Evolutionary conservation across 129 eudicot genomes (phyloP).

Genomic region (Tagetes erecta): DNA sequence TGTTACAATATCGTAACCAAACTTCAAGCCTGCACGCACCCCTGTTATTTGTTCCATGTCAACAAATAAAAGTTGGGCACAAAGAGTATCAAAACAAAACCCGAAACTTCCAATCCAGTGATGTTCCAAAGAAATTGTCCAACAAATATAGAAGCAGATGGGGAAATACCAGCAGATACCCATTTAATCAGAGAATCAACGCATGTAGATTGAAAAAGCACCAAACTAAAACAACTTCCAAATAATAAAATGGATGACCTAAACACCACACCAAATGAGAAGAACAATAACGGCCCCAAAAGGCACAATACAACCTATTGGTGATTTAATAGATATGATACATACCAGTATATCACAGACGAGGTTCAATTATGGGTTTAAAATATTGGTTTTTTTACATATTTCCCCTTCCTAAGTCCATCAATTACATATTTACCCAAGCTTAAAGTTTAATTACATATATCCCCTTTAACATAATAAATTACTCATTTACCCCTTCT

Average conservation of each 20-base stretch:
- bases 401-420: too few species aligned
- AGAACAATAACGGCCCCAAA: background rate
- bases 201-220: background rate
- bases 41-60: slow-evolving; percentile 12
- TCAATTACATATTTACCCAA: too few species aligned
- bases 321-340: slow-evolving; percentile 4
- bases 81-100: background rate
- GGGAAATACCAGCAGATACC: background rate
- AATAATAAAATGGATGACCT: background rate
- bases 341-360: background rate
- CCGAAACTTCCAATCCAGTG: background rate
- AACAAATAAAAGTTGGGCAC: slow-evolving; percentile 8
- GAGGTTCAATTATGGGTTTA: background rate
- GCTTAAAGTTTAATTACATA: too few species aligned
- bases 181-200: background rate
- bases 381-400: background rate
- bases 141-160: background rate
- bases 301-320: slow-evolving; percentile 2
- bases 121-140: background rate
- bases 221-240: background rate
- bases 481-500: too few species aligned
- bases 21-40: slow-evolving; percentile 8
- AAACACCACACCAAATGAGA: background rate
- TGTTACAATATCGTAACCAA: slow-evolving; percentile 1
- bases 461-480: too few species aligned